These are phyloP conservation scores for Aspergillus quadrilineatus DNA, from an alignment of 2,329 filamentous ascomycete genomes.

Conservation along the genomic window DNA sequence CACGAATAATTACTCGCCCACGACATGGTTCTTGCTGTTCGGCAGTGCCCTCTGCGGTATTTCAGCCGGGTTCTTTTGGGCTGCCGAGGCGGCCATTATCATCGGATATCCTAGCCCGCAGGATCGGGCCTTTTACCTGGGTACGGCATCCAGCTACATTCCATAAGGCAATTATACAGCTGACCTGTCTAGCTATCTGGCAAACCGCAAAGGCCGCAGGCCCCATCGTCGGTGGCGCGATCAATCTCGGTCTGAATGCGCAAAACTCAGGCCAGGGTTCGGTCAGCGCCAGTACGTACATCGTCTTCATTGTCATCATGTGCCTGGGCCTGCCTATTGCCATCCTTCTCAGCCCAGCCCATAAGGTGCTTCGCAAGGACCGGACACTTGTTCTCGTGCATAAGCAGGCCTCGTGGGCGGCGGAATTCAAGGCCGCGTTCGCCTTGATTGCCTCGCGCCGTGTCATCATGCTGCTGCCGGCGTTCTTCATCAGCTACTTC, in stretches of 20 bases:
- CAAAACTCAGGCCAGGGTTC: conserved; percentile 5
- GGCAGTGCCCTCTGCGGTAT: conserved; percentile 14
- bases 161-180: not conserved
- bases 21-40: conserved; percentile 15
- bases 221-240: conserved; percentile 13
- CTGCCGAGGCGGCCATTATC: conserved; percentile 15
- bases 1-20: conserved; percentile 14
- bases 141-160: not conserved
- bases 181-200: conserved; percentile 8
- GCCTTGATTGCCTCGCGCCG: conserved; percentile 8
- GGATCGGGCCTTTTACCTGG: conserved; percentile 12
- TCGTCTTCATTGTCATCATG: conserved; percentile 18
- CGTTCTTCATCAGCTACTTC: conserved; percentile 34
- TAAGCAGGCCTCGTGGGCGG: conserved; percentile 7
- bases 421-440: conserved; percentile 13
- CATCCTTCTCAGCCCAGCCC: conserved; percentile 6
- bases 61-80: conserved; percentile 15
- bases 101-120: conserved; percentile 15
- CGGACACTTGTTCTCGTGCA: conserved; percentile 9
- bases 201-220: conserved; percentile 15
- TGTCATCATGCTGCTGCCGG: conserved; percentile 21
- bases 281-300: conserved; percentile 13
- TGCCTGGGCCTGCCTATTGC: conserved; percentile 13
- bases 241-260: conserved; percentile 13
- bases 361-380: conserved; percentile 15